Evolutionary conservation across 208 protist genomes (phyloP).

Genomic region (Plasmodiophora brassicae): DNA sequence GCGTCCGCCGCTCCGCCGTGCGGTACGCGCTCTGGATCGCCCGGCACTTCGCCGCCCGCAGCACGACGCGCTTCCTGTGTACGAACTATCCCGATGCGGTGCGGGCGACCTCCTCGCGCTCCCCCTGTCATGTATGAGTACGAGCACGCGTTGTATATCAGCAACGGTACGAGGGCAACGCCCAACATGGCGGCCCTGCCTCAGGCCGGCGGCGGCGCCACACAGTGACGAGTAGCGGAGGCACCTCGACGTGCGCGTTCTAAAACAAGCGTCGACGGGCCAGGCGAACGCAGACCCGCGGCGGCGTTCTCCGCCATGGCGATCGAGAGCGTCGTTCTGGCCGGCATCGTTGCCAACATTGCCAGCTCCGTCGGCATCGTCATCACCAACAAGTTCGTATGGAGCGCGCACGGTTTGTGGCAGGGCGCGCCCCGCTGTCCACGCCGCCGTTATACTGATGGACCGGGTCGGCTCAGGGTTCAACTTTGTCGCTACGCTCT

Average conservation of each 20-base stretch:
- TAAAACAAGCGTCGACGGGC: too few species aligned
- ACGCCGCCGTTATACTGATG: not conserved
- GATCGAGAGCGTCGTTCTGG: not conserved
- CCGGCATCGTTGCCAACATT: slow-evolving; percentile 16
- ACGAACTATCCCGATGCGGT: not conserved
- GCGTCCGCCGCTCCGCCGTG: not conserved
- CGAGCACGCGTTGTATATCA: too few species aligned
- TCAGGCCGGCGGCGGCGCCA: too few species aligned
- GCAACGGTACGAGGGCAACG: too few species aligned
- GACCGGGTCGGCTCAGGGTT: not conserved
- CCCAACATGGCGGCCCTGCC: too few species aligned
- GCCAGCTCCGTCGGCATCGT: slow-evolving; percentile 29
- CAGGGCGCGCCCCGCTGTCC: not conserved
- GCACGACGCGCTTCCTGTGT: not conserved
- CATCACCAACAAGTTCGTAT: slow-evolving; percentile 7
- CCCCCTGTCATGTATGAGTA: too few species aligned
- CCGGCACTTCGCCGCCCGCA: not conserved
- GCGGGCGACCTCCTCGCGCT: too few species aligned
- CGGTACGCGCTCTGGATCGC: not conserved
- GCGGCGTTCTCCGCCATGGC: too few species aligned
- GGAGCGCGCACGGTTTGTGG: too few species aligned
- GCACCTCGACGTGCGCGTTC: too few species aligned
- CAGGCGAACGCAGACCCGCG: too few species aligned
- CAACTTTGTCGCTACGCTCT: slow-evolving; percentile 25
- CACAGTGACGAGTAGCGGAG: too few species aligned